Conservation (phyloP, 2,329 filamentous ascomycete species). For the Fusarium kyushuense region DNA sequence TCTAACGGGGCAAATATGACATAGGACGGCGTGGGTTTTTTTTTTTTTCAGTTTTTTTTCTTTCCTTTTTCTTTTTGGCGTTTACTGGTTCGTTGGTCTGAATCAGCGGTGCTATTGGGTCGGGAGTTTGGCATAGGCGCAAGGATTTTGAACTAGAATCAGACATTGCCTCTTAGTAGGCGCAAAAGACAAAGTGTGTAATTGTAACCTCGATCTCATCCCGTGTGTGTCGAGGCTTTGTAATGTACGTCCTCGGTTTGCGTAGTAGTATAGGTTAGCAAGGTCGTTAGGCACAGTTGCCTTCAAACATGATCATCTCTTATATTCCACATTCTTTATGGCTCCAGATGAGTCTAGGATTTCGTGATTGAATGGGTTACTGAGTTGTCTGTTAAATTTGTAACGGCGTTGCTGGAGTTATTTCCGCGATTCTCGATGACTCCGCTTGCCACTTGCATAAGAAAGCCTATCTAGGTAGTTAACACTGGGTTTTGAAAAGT, state of each 20-base stretch:
- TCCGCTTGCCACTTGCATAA: background rate
- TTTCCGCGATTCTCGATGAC: background rate
- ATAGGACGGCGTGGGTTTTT: conserved; percentile 35
- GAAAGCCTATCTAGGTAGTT: background rate
- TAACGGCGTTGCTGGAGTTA: background rate
- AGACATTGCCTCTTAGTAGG: background rate
- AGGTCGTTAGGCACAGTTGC: no score
- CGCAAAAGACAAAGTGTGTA: background rate
- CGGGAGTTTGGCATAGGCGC: conserved; percentile 15
- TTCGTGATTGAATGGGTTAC: background rate
- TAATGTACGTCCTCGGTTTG: background rate
- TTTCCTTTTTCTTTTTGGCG: no score
- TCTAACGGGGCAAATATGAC: conserved; percentile 4
- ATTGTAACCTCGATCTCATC: background rate
- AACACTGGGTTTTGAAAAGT: background rate
- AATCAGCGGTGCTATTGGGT: conserved; percentile 4
- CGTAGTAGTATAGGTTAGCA: background rate
- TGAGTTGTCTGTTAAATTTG: background rate
- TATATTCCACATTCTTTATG: background rate
- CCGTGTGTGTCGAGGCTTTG: background rate
- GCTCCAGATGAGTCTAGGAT: no score
- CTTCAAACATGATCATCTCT: background rate
- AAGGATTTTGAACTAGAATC: conserved; percentile 1
- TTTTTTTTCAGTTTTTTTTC: no score
- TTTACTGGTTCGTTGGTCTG: background rate